Evolutionary conservation across 306 rosid species (phyloP), one percentile per base, ranked within the genome.

Genomic region (Crotalaria pallida): DNA sequence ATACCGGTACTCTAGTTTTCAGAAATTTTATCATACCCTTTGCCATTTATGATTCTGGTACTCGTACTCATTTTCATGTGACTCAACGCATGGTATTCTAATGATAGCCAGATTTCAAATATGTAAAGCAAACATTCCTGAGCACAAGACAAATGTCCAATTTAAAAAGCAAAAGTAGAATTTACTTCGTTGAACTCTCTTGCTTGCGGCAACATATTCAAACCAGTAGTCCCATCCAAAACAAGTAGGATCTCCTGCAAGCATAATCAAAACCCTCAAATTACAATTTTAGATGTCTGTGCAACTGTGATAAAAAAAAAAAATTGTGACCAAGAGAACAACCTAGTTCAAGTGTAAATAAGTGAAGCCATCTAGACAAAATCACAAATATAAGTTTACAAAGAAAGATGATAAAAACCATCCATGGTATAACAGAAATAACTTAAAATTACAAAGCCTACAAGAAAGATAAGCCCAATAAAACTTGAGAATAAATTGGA

Each of bases 201-300:
- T 31, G 97, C 97, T 79, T 94, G 99, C 43, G 96, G 96, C 63
- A 94, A 83, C 99, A 94, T 94, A 83, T 94, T 91, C 90, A 94
- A 86, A 75, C 99, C 99, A 22, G 97, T 94, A 9, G 96, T 94
- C 73, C 99, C 99, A 84, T 94, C 99, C 77, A 94, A 82, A 79
- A 91, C 96, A 65, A 76, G 96, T 51, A 91, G 92, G 80, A 94
- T 88, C 80, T 91, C 99, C 99, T 94, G 91, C 81, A 85, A 67
- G 38, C 48, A 65, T 31, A 7, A 29, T 17, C 57, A 70, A 47
- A 40, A 68, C 23, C 63, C 18, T 31, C n/a, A 22, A 31, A 43
- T 36, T 15, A 65, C 16, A 7, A 40, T 24, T 64, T 61, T 16
- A 50, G 19, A 58, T 22, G n/a, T 6, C 12, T 21, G 11, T 7